A percentile compares a stretch with the other conserved stretches of the same genome.
Evolutionary conservation across 108 stramenopile genomes (phyloP).

Genomic region (Fragilaria radians): DNA sequence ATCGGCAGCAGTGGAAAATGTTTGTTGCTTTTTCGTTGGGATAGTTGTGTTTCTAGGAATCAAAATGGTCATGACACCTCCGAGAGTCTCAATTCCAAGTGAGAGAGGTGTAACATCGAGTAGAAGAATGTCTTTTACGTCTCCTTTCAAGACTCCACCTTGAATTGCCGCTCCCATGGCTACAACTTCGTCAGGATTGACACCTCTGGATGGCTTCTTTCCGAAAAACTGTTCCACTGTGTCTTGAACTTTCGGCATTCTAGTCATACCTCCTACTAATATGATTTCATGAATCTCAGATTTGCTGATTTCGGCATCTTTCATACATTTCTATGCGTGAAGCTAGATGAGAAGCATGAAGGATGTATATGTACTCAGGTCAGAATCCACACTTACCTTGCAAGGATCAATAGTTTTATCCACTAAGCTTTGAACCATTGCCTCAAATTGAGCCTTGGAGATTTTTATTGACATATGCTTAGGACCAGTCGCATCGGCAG

Average conservation of each 20-base stretch:
- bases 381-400: constrained; percentile 54
- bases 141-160: constrained; percentile 98
- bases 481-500: constrained; percentile 96
- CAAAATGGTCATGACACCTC: constrained; percentile 99
- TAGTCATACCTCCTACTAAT: constrained; percentile 99
- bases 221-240: constrained; percentile 98
- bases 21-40: constrained; percentile 99
- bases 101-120: constrained; percentile 99
- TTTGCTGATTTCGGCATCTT: constrained; percentile 91
- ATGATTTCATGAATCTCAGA: constrained; percentile 96
- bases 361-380: neutral
- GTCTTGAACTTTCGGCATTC: constrained; percentile 99
- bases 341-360: neutral
- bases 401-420: constrained; percentile 95
- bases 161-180: constrained; percentile 99
- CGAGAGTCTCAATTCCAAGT: constrained; percentile 98
- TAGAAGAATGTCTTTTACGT: constrained; percentile 98
- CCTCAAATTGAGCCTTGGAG: constrained; percentile 93
- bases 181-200: constrained; percentile 99
- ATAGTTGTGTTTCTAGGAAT: constrained; percentile 99
- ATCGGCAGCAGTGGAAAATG: constrained; percentile 98
- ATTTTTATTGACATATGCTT: constrained; percentile 97
- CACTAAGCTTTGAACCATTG: constrained; percentile 88
- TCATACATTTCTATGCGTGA: constrained; percentile 70
- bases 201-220: constrained; percentile 71